These are phyloP conservation scores for Elaphomyces granulatus DNA, from an alignment of 495 filamentous ascomycete species.

Conservation along the genomic window DNA sequence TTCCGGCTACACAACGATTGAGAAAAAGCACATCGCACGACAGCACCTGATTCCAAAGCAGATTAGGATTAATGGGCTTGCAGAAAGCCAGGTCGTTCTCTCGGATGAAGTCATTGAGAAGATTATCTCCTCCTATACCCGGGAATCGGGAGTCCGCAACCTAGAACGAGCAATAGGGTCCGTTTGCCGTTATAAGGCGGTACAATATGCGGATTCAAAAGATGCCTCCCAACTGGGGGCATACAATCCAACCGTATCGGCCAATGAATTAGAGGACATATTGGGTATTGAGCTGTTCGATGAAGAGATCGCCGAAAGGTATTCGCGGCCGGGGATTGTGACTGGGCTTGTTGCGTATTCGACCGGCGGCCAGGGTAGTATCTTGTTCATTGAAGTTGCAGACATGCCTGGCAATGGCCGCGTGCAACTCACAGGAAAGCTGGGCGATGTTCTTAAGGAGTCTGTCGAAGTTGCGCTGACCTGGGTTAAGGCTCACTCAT, in stretches of 20 bases:
- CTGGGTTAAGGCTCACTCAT: conserved; percentile 96
- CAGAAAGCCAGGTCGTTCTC: conserved; percentile 55
- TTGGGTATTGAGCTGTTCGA: conserved; percentile 90
- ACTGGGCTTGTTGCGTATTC: conserved; percentile 96
- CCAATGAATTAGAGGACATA: conserved; percentile 76
- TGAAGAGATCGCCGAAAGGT: conserved; percentile 87
- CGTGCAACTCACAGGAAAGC: conserved; percentile 93
- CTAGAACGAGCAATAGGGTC: conserved; percentile 91
- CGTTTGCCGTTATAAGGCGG: conserved; percentile 88
- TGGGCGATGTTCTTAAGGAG: conserved; percentile 97
- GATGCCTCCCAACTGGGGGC: conserved; percentile 52
- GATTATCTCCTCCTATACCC: conserved; percentile 90
- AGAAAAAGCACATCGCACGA: conserved; percentile 91
- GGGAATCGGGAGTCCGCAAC: conserved; percentile 94
- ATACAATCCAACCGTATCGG: conserved; percentile 59
- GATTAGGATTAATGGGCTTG: conserved; percentile 65
- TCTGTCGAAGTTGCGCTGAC: conserved; percentile 88
- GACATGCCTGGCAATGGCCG: conserved; percentile 91
- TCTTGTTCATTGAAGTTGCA: conserved; percentile 95
- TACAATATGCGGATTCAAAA: conserved; percentile 81
- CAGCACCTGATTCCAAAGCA: conserved; percentile 94
- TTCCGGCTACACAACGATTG: conserved; percentile 92
- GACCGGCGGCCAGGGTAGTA: conserved; percentile 84
- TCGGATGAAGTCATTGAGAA: conserved; percentile 77
- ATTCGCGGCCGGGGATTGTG: conserved; percentile 79